Evolutionary conservation across 768 basidiomycete genomes (phyloP), one percentile per base, ranked within the genome.

Genomic region (Jaapia argillacea): DNA sequence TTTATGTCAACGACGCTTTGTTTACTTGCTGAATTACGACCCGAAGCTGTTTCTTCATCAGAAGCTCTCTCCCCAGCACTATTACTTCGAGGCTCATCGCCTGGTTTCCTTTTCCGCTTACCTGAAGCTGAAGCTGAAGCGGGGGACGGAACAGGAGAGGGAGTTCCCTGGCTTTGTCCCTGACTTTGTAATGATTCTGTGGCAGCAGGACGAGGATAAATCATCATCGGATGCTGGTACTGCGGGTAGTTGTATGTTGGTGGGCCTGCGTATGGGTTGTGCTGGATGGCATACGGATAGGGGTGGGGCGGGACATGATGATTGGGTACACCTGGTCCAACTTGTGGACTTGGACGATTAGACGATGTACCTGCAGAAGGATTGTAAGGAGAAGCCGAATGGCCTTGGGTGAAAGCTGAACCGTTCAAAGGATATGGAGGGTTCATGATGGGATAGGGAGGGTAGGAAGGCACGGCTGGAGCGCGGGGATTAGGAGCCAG

Each of bases 381-480:
- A 21, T 22, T 10, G 37, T 33, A 33, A 7, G 37, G 37, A 38
- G 10, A 7, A 21, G 37, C 7, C 37, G 58, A 58, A 22, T 64
- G 64, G 16, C 66, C 61, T 36, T 69, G 67, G 21, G 69, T 50
- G 49, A 69, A 72, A 7, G 67, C 66, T 44, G 79, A 69, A 47
- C 75, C 74, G 54, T 75, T 77, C 50, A 76, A 64, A 21, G 79
- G 71, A 53, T 84, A 86, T 46, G 74, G 63, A 42, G 78, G 77
- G 58, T 85, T 86, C 81, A 85, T 85, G 58, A 78, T 68, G 53
- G 58, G 65, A 37, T 74, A 77, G 6, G 72, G 65, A 40, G 60
- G 35, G 48, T 25, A 38, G 75, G 74, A 58, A 77, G 79, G 13
- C 76, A 72, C 53, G 74, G 75, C 48, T 73, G 69, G 45, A 63